Base-by-base conservation (phyloP, 768 basidiomycete species). In the Hydnomerulius pinastri region DNA sequence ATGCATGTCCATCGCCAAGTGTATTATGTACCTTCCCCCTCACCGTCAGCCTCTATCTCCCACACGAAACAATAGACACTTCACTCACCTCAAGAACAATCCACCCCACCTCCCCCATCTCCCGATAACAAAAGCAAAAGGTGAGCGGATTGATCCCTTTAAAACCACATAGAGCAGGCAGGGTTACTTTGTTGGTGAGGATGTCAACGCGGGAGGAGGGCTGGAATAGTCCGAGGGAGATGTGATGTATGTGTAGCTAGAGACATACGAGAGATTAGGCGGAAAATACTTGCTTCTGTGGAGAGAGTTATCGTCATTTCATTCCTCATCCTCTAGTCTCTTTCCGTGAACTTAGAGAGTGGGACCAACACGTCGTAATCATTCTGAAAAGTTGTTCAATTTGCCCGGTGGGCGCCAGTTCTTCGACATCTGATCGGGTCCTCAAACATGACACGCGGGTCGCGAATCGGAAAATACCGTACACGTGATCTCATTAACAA, bases 11-110 rank as follows among this genome's bases (percentile, higher is more conserved):
- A 65, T 88, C 86, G 4, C 82, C 84, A 59, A 89, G 89, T 0
- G 86, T 87, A 60, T 87, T 89, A 59, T 88, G 86, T 7, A 84
- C 77, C 82, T 84, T 44, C n/a, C n/a, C n/a, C n/a, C n/a, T n/a
- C n/a, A n/a, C n/a, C n/a, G n/a, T 2, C n/a, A 18, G 13, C 18
- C 5, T 20, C 18, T 4, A 30, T n/a, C n/a, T 30, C 32, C 37
- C 18, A 7, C 7, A 23, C 9, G 11, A 1, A 13, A 3, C 1
- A 29, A 10, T 12, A 11, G 30, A 49, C 30, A 21, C 27, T 10
- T 15, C 4, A 43, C 72, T 28, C 39, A 86, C 85, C 73, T 89
- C 86, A 3, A 89, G 66, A 0, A 88, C 72, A 15, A 75, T 64
- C 18, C 76, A 51, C 67, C 73, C 75, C 24, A 80, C 58, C n/a